Evolutionary conservation across 1,284 basidiomycete species (phyloP), one percentile per base, ranked within the genome.

Genomic region (Cryptococcus sp.): DNA sequence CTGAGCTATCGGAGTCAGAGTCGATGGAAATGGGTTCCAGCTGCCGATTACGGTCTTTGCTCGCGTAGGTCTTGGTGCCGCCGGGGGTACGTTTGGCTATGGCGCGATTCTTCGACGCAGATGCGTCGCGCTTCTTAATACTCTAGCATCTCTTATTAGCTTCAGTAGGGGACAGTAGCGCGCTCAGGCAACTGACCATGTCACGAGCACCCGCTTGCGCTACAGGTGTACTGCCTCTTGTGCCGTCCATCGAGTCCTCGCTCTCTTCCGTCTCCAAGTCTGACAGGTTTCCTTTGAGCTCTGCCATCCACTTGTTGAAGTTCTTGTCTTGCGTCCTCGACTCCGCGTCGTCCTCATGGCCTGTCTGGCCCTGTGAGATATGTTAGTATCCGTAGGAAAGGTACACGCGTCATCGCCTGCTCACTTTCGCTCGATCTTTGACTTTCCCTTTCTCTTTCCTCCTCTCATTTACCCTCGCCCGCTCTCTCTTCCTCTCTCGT

Each of bases 1-100:
- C 36, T 5, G 47, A 35, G 18, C 35, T 33, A 12, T 53, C 55
- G 20, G 39, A 52, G n/a, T 49, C 46, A 3, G 53, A 48, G 13
- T 37, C n/a, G 55, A 42, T 4, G 21, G 28, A 12, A 33, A 33
- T 33, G 28, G 28, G 36, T 18, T 33, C 7, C 20, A 40, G 44
- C 11, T 38, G 35, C 16, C 33, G 13, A 15, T 43, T 15, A 28
- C 24, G 47, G 23, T 50, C 24, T 37, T 46, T 56, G 20, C 42
- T 46, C 12, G 54, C 58, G 35, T 60, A 60, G 2, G 58, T 60
- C 28, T 47, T 60, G 40, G 38, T 28, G 7, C 58, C 57, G 2
- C 36, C 36, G 12, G 54, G 58, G 7, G 55, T 53, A 9, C 58
- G 58, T n/a, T 33, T 44, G 33, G 47, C 36, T 24, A 38, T 20